phyloP scores from a whole-genome alignment of 768 basidiomycete genomes.

The Pisolithus orientalis region DNA sequence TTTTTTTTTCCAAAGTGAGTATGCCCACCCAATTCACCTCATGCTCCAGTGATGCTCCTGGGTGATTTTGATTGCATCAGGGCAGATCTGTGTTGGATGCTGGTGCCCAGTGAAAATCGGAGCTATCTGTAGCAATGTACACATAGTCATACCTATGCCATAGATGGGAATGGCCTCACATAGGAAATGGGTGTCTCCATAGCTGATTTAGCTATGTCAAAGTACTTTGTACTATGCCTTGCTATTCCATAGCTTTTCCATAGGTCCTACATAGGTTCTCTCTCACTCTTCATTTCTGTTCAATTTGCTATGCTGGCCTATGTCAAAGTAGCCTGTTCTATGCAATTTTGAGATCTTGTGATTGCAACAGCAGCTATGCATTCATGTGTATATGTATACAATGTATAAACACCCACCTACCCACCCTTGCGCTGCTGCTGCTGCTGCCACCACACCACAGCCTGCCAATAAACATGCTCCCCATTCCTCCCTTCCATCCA shows the following conservation, averaged over 20 bases:
- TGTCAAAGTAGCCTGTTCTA: background rate
- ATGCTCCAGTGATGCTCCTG: background rate
- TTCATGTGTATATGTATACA: background rate
- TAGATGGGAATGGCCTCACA: conserved; percentile 7
- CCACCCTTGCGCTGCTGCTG: background rate
- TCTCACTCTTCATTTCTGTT: background rate
- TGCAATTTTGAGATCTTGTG: too few relatives aligned
- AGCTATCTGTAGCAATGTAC: background rate
- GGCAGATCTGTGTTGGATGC: conserved; percentile 28
- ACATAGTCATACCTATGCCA: background rate
- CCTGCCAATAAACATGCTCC: background rate
- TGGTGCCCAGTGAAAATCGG: background rate
- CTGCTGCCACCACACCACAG: background rate
- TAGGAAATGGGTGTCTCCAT: background rate
- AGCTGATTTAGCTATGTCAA: background rate
- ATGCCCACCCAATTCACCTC: background rate
- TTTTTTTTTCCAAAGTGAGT: conserved; percentile 24
- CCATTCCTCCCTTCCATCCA: background rate
- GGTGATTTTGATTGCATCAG: background rate
- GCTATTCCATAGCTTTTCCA: background rate
- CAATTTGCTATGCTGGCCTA: background rate
- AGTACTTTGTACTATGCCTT: background rate
- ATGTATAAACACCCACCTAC: background rate
- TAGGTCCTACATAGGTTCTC: background rate
- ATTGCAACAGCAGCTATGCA: background rate